Conservation (phyloP, 495 filamentous ascomycete genomes). For the Rhypophila decipiens region DNA sequence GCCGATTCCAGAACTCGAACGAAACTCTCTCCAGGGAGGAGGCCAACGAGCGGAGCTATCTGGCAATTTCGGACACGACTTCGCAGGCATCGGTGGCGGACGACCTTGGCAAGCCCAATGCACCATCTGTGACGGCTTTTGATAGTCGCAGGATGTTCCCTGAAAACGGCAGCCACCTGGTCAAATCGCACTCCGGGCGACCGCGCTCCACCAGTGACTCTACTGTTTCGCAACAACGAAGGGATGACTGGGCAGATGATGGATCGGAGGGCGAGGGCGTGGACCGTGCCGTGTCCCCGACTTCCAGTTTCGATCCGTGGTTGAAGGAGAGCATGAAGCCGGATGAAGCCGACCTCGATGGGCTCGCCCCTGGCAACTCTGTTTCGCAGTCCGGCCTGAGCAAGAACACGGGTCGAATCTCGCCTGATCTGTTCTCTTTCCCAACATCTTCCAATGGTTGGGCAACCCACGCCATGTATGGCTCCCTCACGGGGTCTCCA, state of each 20-base stretch:
- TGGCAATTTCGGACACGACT: constrained; percentile 13
- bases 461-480: constrained; percentile 39
- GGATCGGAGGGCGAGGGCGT: constrained; percentile 17
- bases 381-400: constrained; percentile 16
- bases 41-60: constrained; percentile 15
- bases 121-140: constrained; percentile 20
- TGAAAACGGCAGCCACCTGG: neutral
- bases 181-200: constrained; percentile 16
- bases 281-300: constrained; percentile 16
- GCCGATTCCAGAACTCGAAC: constrained; percentile 30
- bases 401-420: constrained; percentile 18
- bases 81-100: constrained; percentile 11
- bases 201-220: constrained; percentile 28
- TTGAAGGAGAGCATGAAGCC: constrained; percentile 38
- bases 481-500: constrained; percentile 27
- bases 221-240: constrained; percentile 13
- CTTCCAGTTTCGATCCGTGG: constrained; percentile 37
- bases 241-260: constrained; percentile 26
- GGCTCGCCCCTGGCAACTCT: constrained; percentile 16
- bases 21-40: constrained; percentile 26
- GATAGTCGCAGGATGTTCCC: constrained; percentile 16
- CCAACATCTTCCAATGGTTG: constrained; percentile 29
- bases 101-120: neutral
- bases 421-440: constrained; percentile 43
- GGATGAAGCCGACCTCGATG: constrained; percentile 4